Percentiles rank a stretch among this genome's conserved stretches.
phyloP scores from a whole-genome alignment of 2,329 filamentous ascomycete species.

The Diaporthe citrichinensis region DNA sequence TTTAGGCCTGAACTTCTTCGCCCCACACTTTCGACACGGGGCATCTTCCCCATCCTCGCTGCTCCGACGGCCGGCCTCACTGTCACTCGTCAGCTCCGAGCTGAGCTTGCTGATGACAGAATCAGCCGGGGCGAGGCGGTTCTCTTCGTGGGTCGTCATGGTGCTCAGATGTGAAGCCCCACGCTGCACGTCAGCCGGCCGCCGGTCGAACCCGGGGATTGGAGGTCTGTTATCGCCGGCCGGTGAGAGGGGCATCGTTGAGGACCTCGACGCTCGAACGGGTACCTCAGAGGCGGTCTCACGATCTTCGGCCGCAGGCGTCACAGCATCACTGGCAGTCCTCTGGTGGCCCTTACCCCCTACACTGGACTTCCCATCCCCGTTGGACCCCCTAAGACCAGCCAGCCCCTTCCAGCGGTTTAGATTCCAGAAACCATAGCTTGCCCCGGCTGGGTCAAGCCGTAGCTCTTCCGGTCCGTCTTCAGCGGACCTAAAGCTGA shows the following conservation, averaged over 20 bases:
- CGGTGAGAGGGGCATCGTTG: slow-evolving; percentile 29
- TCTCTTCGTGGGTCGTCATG: slow-evolving; percentile 41
- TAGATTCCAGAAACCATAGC: slow-evolving; percentile 70
- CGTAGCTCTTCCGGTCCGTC: slow-evolving; percentile 53
- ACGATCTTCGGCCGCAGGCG: slow-evolving; percentile 24
- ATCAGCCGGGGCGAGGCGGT: slow-evolving; percentile 49
- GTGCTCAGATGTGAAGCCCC: slow-evolving; percentile 36
- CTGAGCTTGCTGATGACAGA: slow-evolving; percentile 70
- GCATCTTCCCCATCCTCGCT: slow-evolving; percentile 58
- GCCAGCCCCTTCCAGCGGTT: slow-evolving; percentile 65
- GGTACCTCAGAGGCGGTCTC: background rate
- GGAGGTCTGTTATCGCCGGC: slow-evolving; percentile 42
- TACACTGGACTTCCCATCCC: slow-evolving; percentile 2
- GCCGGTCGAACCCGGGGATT: slow-evolving; percentile 24
- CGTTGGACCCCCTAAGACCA: slow-evolving; percentile 49
- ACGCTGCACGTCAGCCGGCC: slow-evolving; percentile 38
- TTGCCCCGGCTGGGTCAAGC: slow-evolving; percentile 56
- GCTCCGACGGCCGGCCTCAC: slow-evolving; percentile 49
- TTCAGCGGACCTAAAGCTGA: slow-evolving; percentile 62
- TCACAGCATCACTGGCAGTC: slow-evolving; percentile 36
- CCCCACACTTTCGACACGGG: slow-evolving; percentile 71
- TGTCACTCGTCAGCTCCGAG: slow-evolving; percentile 64
- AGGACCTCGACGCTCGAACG: slow-evolving; percentile 29
- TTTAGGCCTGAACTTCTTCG: slow-evolving; percentile 71
- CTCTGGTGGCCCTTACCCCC: slow-evolving; percentile 36